Evolutionary conservation across 2,329 filamentous ascomycete genomes (phyloP).

Genomic region (Microdochium trichocladiopsis): DNA sequence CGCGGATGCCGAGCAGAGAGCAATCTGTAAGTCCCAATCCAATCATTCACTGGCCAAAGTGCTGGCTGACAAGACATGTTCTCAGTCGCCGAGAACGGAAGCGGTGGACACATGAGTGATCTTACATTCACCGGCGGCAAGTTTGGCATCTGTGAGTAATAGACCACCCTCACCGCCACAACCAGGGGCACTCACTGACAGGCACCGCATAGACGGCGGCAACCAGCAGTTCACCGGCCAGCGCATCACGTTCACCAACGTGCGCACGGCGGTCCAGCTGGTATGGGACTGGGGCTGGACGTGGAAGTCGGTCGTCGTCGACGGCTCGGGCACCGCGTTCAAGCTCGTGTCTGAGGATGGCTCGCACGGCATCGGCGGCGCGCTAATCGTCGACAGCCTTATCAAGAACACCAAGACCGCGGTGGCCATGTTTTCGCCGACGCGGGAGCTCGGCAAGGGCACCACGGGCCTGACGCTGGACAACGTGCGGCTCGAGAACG

Average conservation of each 20-base stretch:
- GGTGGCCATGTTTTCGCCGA: no score
- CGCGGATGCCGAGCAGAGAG: conserved; percentile 5
- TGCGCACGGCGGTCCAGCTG: not conserved
- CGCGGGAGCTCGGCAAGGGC: no score
- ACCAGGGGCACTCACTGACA: not conserved
- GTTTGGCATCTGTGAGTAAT: conserved; percentile 29
- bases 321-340: no score
- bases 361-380: no score
- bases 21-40: conserved; percentile 23
- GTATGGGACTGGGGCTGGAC: not conserved
- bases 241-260: conserved; percentile 45
- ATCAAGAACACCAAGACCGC: no score
- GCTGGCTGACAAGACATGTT: conserved; percentile 46
- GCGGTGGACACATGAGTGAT: conserved; percentile 7
- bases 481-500: no score
- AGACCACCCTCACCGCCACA: no score
- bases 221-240: conserved; percentile 56
- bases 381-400: no score
- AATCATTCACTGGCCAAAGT: no score
- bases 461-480: no score
- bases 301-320: no score
- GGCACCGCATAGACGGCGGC: conserved; percentile 32
- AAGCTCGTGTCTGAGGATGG: no score
- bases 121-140: conserved; percentile 46
- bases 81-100: conserved; percentile 41